Percentiles rank a stretch among this genome's conserved stretches.
Conservation (phyloP, 1,284 basidiomycete species). For the Ganoderma sinense region DNA sequence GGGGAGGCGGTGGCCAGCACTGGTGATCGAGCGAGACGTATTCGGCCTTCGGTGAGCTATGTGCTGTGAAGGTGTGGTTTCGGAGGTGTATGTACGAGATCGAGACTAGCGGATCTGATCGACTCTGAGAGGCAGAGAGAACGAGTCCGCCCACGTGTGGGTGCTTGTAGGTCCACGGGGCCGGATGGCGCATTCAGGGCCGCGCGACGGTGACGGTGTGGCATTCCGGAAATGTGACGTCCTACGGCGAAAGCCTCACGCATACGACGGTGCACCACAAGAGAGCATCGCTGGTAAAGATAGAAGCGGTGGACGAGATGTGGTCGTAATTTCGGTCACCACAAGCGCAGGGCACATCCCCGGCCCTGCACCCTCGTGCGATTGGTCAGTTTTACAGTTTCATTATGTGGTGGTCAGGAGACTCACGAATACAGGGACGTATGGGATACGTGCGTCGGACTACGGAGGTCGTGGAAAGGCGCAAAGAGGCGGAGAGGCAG, state of each 20-base stretch:
- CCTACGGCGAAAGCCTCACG: neutral
- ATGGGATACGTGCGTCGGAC: neutral
- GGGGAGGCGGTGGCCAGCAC: neutral
- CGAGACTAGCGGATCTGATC: constrained; percentile 3
- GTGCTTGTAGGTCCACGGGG: constrained; percentile 5
- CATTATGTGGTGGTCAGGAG: neutral
- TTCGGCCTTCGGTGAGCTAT: neutral
- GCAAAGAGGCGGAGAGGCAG: neutral
- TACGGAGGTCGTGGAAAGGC: neutral
- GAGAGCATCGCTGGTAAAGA: neutral
- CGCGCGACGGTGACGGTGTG: neutral
- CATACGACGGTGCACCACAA: neutral
- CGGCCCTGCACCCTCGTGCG: neutral
- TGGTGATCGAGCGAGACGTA: neutral
- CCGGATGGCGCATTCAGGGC: neutral
- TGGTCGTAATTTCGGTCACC: neutral
- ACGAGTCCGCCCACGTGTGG: constrained; percentile 2
- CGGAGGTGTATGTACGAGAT: neutral
- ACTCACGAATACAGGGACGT: constrained; percentile 5
- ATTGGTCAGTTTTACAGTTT: neutral
- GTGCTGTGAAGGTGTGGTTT: neutral
- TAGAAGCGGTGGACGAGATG: neutral
- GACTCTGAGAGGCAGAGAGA: neutral
- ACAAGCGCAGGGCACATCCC: neutral
- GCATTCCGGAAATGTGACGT: neutral